Percentiles rank a stretch among this genome's conserved stretches.
phyloP scores from a whole-genome alignment of 179 eudicot genomes.

The Drosera spatulata region DNA sequence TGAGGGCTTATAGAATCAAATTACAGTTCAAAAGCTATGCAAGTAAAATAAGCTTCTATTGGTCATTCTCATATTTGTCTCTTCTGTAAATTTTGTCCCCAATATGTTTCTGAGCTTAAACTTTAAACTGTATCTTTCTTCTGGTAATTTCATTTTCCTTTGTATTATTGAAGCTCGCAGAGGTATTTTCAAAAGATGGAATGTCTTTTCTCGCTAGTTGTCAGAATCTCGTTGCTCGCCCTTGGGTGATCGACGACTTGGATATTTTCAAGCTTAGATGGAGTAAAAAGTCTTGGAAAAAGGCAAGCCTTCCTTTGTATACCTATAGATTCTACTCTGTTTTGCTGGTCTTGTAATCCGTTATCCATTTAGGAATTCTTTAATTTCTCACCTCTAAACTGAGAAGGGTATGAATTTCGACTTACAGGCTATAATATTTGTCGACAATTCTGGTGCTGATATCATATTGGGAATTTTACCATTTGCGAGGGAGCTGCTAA shows the following conservation, averaged over 20 bases:
- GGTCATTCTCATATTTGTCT: too few species aligned
- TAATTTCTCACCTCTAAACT: slow-evolving; percentile 7
- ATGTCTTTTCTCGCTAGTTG: slow-evolving; percentile 95
- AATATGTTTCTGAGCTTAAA: too few species aligned
- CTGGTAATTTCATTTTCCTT: background rate
- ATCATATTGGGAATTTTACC: slow-evolving; percentile 87
- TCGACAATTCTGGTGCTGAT: slow-evolving; percentile 98
- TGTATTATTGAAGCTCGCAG: slow-evolving; percentile 74
- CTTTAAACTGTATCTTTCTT: too few species aligned
- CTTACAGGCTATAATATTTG: slow-evolving; percentile 84
- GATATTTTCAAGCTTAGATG: slow-evolving; percentile 62
- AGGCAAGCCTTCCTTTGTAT: slow-evolving; percentile 27
- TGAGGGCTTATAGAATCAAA: too few species aligned
- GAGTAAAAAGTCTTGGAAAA: slow-evolving; percentile 79
- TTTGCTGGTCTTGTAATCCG: background rate
- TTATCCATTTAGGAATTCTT: background rate
- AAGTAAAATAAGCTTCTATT: too few species aligned
- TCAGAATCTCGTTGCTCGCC: slow-evolving; percentile 89
- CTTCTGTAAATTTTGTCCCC: too few species aligned
- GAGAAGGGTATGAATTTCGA: slow-evolving; percentile 12
- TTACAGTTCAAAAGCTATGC: too few species aligned
- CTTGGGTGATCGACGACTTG: slow-evolving; percentile 99
- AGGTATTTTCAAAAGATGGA: slow-evolving; percentile 94
- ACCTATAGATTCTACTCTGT: background rate
- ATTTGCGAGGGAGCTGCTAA: slow-evolving; percentile 89